Evolutionary conservation across 2,329 filamentous ascomycete species (phyloP).

Genomic region (Fusarium abutilonis): DNA sequence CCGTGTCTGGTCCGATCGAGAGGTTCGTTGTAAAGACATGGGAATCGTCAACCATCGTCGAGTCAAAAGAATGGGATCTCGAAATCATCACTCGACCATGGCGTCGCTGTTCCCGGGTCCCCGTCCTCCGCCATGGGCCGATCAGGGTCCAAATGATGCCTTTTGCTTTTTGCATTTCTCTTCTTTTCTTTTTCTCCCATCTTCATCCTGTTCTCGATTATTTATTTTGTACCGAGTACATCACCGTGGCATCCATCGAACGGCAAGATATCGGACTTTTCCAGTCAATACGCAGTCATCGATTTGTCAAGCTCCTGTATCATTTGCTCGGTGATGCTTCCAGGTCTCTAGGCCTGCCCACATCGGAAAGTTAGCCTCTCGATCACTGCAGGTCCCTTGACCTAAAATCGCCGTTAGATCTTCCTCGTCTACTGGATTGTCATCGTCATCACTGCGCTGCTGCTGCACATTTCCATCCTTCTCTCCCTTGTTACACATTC

Average conservation of each 20-base stretch:
- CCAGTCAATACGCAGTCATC: conserved; percentile 2
- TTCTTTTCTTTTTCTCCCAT: background rate
- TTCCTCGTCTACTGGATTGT: conserved; percentile 1
- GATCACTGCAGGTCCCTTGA: conserved; percentile 28
- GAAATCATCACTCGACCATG: conserved; percentile 5
- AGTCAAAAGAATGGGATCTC: conserved; percentile 3
- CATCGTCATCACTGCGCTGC: conserved; percentile 16
- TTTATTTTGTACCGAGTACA: conserved; percentile 1
- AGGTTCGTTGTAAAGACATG: conserved; percentile 33
- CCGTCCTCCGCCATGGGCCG: conserved; percentile 14
- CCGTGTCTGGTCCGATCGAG: conserved; percentile 44
- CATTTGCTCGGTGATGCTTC: conserved; percentile 4
- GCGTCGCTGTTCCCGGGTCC: conserved; percentile 8
- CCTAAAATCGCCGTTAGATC: conserved; percentile 17
- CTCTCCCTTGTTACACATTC: conserved; percentile 4
- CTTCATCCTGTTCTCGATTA: background rate
- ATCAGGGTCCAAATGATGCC: conserved; percentile 19
- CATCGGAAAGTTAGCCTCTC: conserved; percentile 17
- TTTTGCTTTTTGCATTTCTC: background rate
- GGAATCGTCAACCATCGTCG: conserved; percentile 35
- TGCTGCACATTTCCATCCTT: background rate
- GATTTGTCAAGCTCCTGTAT: background rate
- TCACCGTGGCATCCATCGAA: conserved; percentile 5
- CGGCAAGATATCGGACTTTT: background rate
- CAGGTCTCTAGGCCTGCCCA: conserved; percentile 12